Evolutionary conservation across 1,284 basidiomycete species (phyloP), one percentile per base, ranked within the genome.

Genomic region (Farysia itapuensis): DNA sequence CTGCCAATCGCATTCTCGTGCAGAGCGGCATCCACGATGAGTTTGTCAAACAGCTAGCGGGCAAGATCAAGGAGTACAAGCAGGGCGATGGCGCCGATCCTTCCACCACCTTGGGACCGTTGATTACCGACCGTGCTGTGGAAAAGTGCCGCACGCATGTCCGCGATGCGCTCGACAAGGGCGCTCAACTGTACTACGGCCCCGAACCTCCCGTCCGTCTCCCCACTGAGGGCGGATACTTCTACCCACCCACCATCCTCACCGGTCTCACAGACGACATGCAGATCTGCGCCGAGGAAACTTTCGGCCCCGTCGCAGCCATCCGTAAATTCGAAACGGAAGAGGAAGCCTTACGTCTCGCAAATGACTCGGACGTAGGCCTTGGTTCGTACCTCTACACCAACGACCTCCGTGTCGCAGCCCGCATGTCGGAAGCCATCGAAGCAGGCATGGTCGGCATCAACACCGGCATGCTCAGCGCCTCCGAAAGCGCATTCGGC

Each of bases 161-260:
- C 15, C 18, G 45, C 20, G 44, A 46, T 15, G 64, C 60, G 0
- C 53, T 64, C 4, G 30, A 29, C 23, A 48, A 59, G 37, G 50
- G 58, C 9, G 52, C 65, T 20, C 13, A 37, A 15, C 35, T 68
- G 14, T 42, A 58, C 38, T 53, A 57, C 37, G 53, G 49, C 3
- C 43, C 46, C 14, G 13, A 28, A 13, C 49, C 54, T 13, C 38
- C 38, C 19, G 2, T 23, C 1, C 18, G 15, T 3, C 18, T 35
- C 25, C 44, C 44, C 3, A 15, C 15, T n/a, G 23, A 21, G n/a
- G 43, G 49, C 2, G 66, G 59, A 4, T 65, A 23, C 52, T 72
- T 65, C 39, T 52, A 69, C 25, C 56, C 59, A 20, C 68, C 70
- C 6, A 72, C 70, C 11, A 58, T 72, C 39, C 53, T 72, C 11